Evolutionary conservation across 495 filamentous ascomycete genomes (phyloP).

Genomic region (Hypoxylon cercidicola): DNA sequence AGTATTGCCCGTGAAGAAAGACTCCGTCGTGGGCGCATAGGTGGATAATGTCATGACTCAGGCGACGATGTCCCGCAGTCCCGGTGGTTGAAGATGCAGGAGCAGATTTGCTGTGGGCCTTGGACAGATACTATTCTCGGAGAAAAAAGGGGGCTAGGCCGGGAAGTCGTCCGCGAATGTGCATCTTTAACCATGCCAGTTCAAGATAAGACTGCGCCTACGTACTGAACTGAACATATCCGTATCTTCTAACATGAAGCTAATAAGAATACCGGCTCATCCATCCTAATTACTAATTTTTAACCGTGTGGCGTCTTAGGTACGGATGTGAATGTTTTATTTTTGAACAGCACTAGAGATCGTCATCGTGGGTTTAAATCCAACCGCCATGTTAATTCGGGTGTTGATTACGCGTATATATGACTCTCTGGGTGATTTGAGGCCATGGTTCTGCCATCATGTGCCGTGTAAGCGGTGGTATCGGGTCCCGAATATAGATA

Average conservation of each 20-base stretch:
- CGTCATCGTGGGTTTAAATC: too few relatives aligned
- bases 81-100: slow-evolving; percentile 17
- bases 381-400: too few relatives aligned
- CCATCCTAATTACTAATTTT: too few relatives aligned
- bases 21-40: slow-evolving; percentile 15
- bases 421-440: too few relatives aligned
- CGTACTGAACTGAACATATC: not conserved
- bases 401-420: too few relatives aligned
- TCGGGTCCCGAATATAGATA: too few relatives aligned
- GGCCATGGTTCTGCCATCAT: too few relatives aligned
- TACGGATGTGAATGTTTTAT: too few relatives aligned
- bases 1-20: slow-evolving; percentile 25
- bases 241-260: not conserved
- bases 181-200: slow-evolving; percentile 14
- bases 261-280: too few relatives aligned
- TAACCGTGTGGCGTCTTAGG: too few relatives aligned
- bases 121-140: slow-evolving; percentile 17
- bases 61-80: slow-evolving; percentile 15
- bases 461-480: too few relatives aligned
- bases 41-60: slow-evolving; percentile 39
- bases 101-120: slow-evolving; percentile 18
- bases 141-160: slow-evolving; percentile 7
- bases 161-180: slow-evolving; percentile 18
- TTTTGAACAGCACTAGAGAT: too few relatives aligned
- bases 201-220: not conserved